These are phyloP conservation scores for Nothopassalora personata DNA, from an alignment of 2,329 filamentous ascomycete genomes.

Conservation along the genomic window DNA sequence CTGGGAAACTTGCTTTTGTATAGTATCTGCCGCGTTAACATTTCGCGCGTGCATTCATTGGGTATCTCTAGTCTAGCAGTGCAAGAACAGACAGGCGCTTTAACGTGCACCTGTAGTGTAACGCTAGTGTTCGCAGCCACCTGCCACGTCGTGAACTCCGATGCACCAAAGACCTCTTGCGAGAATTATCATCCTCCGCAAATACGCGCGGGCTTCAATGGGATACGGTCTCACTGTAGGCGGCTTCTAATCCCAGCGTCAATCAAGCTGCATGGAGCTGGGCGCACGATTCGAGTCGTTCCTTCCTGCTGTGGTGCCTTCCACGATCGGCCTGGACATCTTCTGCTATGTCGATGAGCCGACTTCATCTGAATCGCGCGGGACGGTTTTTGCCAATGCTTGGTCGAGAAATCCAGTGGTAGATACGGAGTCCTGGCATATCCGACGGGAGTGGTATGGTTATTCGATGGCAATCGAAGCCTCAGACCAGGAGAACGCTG, in stretches of 20 bases:
- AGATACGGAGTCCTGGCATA: not conserved
- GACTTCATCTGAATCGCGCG: not conserved
- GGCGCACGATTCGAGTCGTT: not conserved
- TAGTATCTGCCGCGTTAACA: not conserved
- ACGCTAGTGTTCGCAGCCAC: not conserved
- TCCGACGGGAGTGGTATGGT: not conserved
- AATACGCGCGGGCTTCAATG: not conserved
- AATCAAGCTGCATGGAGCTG: not conserved
- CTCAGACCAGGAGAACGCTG: conserved; percentile 16
- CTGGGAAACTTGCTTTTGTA: not conserved
- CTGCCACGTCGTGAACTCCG: no score
- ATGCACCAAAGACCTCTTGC: not conserved
- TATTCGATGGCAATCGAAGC: not conserved
- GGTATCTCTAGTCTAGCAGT: not conserved
- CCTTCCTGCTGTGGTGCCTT: not conserved
- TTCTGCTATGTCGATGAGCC: not conserved
- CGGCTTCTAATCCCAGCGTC: not conserved
- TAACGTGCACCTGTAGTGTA: not conserved
- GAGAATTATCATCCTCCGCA: not conserved
- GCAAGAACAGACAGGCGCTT: not conserved
- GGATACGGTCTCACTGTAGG: not conserved
- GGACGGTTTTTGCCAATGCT: not conserved
- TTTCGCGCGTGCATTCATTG: not conserved
- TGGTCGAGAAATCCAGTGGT: not conserved
- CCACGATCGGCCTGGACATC: no score